A percentile compares a stretch with the other conserved stretches of the same genome.
phyloP scores from a whole-genome alignment of 148 eudicot genomes.

The Silene latifolia region DNA sequence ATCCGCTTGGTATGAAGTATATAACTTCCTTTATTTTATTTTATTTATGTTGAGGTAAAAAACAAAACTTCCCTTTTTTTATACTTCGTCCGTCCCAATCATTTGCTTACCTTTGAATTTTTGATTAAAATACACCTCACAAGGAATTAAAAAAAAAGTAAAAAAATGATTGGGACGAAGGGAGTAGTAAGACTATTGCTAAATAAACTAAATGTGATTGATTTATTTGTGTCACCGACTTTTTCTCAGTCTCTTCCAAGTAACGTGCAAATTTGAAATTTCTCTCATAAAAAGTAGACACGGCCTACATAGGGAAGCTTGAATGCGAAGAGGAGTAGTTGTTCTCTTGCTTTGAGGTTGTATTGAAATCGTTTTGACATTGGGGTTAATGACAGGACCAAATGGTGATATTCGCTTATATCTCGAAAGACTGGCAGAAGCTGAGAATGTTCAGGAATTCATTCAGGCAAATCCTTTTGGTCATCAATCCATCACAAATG shows the following conservation, averaged over 20 bases:
- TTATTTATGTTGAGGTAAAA: background rate
- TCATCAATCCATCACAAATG: constrained; percentile 49
- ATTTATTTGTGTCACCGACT: background rate
- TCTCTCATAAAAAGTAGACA: too few species aligned
- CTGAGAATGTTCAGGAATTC: constrained; percentile 56
- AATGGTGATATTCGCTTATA: constrained; percentile 58
- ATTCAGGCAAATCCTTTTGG: constrained; percentile 68
- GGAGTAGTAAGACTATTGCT: background rate
- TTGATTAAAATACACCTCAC: too few species aligned
- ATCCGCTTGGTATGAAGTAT: background rate
- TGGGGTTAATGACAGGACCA: constrained; percentile 40
- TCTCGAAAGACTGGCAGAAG: constrained; percentile 52
- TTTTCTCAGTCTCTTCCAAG: background rate
- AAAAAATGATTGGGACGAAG: too few species aligned
- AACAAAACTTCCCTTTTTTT: too few species aligned
- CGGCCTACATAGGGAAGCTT: background rate
- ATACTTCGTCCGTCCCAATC: background rate
- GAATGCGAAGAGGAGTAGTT: background rate
- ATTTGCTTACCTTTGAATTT: too few species aligned
- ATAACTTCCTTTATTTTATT: background rate
- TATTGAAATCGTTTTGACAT: background rate
- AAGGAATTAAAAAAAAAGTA: too few species aligned
- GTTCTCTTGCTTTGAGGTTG: background rate
- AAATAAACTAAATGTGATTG: background rate
- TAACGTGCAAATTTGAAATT: too few species aligned